Base-by-base conservation (phyloP, 2,329 filamentous ascomycete species). In the Exophiala spinifera region DNA sequence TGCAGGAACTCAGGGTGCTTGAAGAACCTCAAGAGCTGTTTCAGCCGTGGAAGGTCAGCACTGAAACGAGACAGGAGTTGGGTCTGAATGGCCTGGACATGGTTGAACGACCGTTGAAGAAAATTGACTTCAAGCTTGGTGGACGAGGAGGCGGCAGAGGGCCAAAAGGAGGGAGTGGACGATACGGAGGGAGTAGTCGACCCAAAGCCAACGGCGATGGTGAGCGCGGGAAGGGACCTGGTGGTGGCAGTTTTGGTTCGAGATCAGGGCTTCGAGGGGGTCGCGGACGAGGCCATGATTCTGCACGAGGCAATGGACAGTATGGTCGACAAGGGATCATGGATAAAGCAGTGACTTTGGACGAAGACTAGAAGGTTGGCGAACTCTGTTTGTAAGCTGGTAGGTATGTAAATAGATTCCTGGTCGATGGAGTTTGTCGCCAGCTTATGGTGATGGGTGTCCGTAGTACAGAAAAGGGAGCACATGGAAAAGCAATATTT, bases 91-190 rank as follows among this genome's bases (percentile, higher is more conserved):
- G 80, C 0, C 71, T 84, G 5, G 73, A 83, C 40, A 87, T 86
- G 81, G 85, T 85, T 0, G 85, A 86, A 46, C 72, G 83, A 19
- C 87, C 88, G 0, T 66, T 89, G 43, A 81, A 84, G 63, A 77
- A 72, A 57, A 88, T 89, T 37, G 76, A 86, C 2, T 89, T 87
- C 55, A 75, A 74, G 0, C 74, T 87, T 19, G 83, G 73, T 49
- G 65, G 72, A 31, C 67, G 69, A 34, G 67, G n/a, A n/a, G n/a
- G n/a, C n/a, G n/a, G 67, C 33, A 68, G 67, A 21, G 66, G 67
- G n/a, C 65, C 71, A 3, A 66, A 72, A 14, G 68, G 72, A 3
- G 67, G 61, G 14, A 48, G 57, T 19, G 55, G 62, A 14, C 49
- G 52, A 23, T 60, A 63, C 23, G 61, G 61, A 36, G 61, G 61